Conservation (phyloP, 2,329 filamentous ascomycete genomes). For the Akanthomyces muscarius region DNA sequence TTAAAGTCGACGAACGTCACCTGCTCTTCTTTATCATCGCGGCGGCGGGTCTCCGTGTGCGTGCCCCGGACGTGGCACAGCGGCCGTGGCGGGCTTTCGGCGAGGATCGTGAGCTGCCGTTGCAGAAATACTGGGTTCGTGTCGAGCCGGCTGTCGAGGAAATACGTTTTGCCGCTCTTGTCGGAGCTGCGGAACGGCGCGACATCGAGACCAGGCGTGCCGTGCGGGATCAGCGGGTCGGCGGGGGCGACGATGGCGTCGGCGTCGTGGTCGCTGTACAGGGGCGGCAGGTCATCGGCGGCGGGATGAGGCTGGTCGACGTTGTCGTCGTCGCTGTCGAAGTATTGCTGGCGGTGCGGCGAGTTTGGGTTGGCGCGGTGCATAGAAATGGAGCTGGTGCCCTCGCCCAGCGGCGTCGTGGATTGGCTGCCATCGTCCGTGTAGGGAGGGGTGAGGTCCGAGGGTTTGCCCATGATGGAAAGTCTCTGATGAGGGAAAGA, state of each 20-base stretch:
- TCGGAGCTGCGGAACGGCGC: conserved; percentile 29
- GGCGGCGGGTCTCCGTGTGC: conserved; percentile 44
- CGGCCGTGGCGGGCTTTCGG: conserved; percentile 48
- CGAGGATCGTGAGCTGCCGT: conserved; percentile 40
- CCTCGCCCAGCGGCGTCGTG: conserved; percentile 24
- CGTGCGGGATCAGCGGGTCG: conserved; percentile 26
- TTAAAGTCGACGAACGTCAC: conserved; percentile 55
- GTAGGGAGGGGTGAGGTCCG: conserved; percentile 18
- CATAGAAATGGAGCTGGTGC: conserved; percentile 27
- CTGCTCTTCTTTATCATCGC: conserved; percentile 44
- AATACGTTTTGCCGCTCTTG: conserved; percentile 36
- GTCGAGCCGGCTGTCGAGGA: conserved; percentile 44
- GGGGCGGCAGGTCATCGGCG: conserved; percentile 41
- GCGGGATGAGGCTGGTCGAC: conserved; percentile 27
- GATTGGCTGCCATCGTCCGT: conserved; percentile 18
- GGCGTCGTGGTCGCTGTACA: conserved; percentile 38
- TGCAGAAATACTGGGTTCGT: conserved; percentile 41
- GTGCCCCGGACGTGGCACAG: conserved; percentile 50
- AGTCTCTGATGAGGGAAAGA: not conserved
- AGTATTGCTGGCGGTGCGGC: conserved; percentile 28
- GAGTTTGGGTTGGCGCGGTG: conserved; percentile 19
- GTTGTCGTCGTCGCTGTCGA: conserved; percentile 32
- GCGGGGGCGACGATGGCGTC: conserved; percentile 17
- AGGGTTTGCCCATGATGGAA: conserved; percentile 26
- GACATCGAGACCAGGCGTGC: conserved; percentile 21